phyloP scores from a whole-genome alignment of 169 alveolate genomes.

The Haemoproteus tartakovskyi region DNA sequence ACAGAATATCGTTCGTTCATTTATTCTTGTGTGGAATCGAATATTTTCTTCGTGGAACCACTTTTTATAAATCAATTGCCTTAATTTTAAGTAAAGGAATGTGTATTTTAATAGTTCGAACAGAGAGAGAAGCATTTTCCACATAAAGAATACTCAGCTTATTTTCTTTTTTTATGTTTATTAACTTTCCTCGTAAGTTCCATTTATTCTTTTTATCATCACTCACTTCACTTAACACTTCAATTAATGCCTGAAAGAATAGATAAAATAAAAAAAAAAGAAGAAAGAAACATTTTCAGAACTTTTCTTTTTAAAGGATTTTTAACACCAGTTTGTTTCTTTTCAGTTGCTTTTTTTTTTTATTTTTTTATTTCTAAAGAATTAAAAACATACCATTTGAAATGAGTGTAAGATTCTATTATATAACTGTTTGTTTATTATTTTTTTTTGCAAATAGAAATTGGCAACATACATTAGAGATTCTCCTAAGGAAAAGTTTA shows the following conservation, averaged over 20 bases:
- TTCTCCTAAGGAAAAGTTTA: conserved; percentile 20
- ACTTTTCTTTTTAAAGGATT: no score
- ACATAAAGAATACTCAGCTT: conserved; percentile 22
- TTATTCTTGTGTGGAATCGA: not conserved
- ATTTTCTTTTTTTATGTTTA: conserved; percentile 51
- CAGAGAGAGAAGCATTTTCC: conserved; percentile 44
- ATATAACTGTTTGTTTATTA: conserved; percentile 7
- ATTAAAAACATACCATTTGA: conserved; percentile 14
- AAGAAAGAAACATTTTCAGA: no score
- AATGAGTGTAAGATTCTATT: conserved; percentile 34
- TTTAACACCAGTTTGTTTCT: not conserved
- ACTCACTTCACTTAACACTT: conserved; percentile 10
- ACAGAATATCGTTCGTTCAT: not conserved
- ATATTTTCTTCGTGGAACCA: not conserved
- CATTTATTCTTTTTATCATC: conserved; percentile 29
- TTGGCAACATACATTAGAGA: conserved; percentile 26
- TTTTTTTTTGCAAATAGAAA: conserved; percentile 18
- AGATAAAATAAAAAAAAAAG: not conserved
- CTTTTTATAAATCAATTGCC: conserved; percentile 35
- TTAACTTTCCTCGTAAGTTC: conserved; percentile 32
- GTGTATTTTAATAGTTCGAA: conserved; percentile 11
- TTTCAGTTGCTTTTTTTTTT: not conserved
- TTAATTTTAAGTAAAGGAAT: conserved; percentile 42
- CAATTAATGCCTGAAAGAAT: conserved; percentile 34
- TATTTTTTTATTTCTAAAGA: not conserved